Evolutionary conservation across 2,329 filamentous ascomycete species (phyloP), one percentile per base, ranked within the genome.

Genomic region (Hypomyces perniciosus): DNA sequence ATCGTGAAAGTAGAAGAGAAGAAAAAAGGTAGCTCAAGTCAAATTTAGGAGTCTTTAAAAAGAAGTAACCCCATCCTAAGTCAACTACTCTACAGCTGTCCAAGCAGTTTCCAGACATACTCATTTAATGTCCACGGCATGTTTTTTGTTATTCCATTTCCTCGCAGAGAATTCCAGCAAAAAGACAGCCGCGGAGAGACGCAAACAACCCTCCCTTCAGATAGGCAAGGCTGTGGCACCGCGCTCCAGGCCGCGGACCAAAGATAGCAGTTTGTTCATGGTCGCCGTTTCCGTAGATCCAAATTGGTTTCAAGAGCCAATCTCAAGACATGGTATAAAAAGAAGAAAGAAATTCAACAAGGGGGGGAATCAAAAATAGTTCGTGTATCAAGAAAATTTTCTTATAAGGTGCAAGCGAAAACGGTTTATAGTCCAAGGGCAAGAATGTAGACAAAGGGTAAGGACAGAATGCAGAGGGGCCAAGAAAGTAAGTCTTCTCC

Each of bases 291-390:
- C 38, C 50, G 8, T 27, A 20, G 33, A 33, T 43, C 34, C 40
- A 34, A 49, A 33, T 7, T 26, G 39, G 27, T 37, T 30, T 49
- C 20, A 41, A 8, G 13, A 20, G 20, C 33, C 29, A 37, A 42
- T 40, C 38, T 44, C 44, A 4, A 43, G 50, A 39, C 34, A 8
- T 9, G 35, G 35, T 29, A 50, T 13, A 37, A 41, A 35, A 46
- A 29, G 28, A 55, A 59, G 52, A 56, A 49, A 52, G 43, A 61
- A 57, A 51, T 53, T 57, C 41, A 58, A 62, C 59, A 49, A 52
- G 38, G 40, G 42, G 48, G 48, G 48, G 48, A 50, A 50, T 50
- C 48, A 50, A 50, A 46, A 44, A 54, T 54, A 44, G 44, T 47
- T 46, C 44, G 37, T 47, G n/a, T 28, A 44, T 44, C 41, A 39